These are phyloP conservation scores for Coemansia sp. DNA, from an alignment of 192 early-diverging fungal genomes.

Conservation along the genomic window DNA sequence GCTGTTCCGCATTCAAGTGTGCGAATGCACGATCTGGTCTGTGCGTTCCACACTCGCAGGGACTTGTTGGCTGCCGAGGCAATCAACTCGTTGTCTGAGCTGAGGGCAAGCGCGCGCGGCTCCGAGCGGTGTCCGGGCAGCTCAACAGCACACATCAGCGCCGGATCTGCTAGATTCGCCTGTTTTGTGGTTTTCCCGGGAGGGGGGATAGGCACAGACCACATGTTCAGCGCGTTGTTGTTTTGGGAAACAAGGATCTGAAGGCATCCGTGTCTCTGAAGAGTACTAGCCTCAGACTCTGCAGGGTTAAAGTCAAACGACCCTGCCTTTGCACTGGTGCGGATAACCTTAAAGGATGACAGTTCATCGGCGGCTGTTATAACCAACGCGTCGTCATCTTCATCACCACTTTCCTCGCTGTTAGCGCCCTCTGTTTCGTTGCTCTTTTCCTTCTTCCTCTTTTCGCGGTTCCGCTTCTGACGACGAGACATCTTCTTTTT, in stretches of 20 bases:
- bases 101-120: conserved; percentile 85
- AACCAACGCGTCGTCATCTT: conserved; percentile 9
- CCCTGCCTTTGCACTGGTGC: conserved; percentile 74
- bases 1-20: conserved; percentile 91
- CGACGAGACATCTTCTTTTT: conserved; percentile 80
- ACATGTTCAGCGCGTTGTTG: conserved; percentile 85
- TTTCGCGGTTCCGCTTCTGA: conserved; percentile 75
- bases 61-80: conserved; percentile 80
- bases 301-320: conserved; percentile 59
- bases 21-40: conserved; percentile 79
- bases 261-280: conserved; percentile 30
- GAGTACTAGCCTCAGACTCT: conserved; percentile 19
- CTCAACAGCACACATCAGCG: conserved; percentile 71
- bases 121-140: conserved; percentile 88
- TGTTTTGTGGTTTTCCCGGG: conserved; percentile 61
- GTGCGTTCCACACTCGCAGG: conserved; percentile 90
- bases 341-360: conserved; percentile 67
- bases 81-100: conserved; percentile 83
- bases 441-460: conserved; percentile 55
- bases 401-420: conserved; percentile 9
- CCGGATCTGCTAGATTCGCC: conserved; percentile 66
- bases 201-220: conserved; percentile 60
- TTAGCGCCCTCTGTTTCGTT: conserved; percentile 36
- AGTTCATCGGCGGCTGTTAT: conserved; percentile 79
- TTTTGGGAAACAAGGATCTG: conserved; percentile 71